Evolutionary conservation across 192 early-diverging fungal species (phyloP), one percentile per base, ranked within the genome.

Genomic region (Spinellus fusiger): DNA sequence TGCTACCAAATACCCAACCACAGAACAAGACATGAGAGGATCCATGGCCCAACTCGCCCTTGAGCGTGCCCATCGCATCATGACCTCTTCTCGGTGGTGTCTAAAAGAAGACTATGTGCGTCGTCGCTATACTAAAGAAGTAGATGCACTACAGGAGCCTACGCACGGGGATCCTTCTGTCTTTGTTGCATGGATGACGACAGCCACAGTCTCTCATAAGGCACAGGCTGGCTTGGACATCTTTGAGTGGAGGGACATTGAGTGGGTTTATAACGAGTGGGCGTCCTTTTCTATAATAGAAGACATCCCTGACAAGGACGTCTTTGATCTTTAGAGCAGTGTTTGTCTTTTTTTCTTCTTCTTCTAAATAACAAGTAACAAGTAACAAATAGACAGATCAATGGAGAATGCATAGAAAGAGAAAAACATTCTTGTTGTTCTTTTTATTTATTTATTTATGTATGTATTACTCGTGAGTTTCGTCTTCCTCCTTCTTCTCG

Each of bases 181-280:
- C 1, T 71, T 65, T 47, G 23, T 59, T 23, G 37, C 31, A 1
- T 61, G 58, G 58, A 71, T 71, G 52, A 12, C 56, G 12, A 2
- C 29, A 16, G 31, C 34, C 20, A 2, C 29, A 16, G 31, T 37
- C 20, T 9, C 26, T 2, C 48, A 61, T 33, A 1, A 5, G n/a
- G 13, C 33, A 33, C n/a, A 23, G 5, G n/a, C 3, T 23, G 57
- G 50, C 0, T 49, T 71, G 40, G 57, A 55, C 4, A 4, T 20
- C 8, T 71, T 61, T 35, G n/a, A 56, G 1, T 71, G 69, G 69
- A 52, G 61, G 1, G 69, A 65, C 29, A 57, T 71, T 9, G 35
- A 52, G 8, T 71, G 69, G 69, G 65, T 64, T 6, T 40, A 32
- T 35, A n/a, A 33, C 12, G 69, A 71, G 23, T 71, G 69, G 65